Conservation (phyloP, 345 rosid species). For the Geranium rotundifolium region DNA sequence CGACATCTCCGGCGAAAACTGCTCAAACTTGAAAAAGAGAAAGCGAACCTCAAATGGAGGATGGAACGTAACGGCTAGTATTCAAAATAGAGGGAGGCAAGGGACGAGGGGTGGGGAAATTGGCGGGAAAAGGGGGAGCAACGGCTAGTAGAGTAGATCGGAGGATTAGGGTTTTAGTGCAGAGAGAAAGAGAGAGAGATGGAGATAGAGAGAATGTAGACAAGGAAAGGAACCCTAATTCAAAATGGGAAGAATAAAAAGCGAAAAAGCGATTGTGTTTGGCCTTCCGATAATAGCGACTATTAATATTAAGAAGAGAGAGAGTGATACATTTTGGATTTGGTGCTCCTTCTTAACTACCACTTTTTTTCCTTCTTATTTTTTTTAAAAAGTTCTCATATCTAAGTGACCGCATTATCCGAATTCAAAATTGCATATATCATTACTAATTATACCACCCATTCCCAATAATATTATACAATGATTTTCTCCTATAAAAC, state of each 20-base stretch:
- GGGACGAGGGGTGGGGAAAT: conserved; percentile 13
- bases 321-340: too few relatives aligned
- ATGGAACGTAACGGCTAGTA: neutral
- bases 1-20: conserved; percentile 32
- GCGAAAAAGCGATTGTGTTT: neutral
- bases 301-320: too few relatives aligned
- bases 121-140: conserved; percentile 55
- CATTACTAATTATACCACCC: too few relatives aligned
- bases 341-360: too few relatives aligned
- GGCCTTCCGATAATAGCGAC: neutral
- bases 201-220: conserved; percentile 9
- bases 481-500: too few relatives aligned
- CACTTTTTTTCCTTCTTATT: too few relatives aligned
- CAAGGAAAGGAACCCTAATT: conserved; percentile 42
- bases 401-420: too few relatives aligned
- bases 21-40: conserved; percentile 5
- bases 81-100: neutral
- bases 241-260: conserved; percentile 11
- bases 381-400: too few relatives aligned
- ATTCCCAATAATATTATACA: too few relatives aligned
- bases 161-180: conserved; percentile 19
- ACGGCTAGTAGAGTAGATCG: conserved; percentile 41
- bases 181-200: conserved; percentile 8
- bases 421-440: too few relatives aligned
- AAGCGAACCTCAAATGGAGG: neutral